A percentile compares a stretch with the other conserved stretches of the same genome.
phyloP scores from a whole-genome alignment of 768 basidiomycete species.

The Pulveroboletus sp. region DNA sequence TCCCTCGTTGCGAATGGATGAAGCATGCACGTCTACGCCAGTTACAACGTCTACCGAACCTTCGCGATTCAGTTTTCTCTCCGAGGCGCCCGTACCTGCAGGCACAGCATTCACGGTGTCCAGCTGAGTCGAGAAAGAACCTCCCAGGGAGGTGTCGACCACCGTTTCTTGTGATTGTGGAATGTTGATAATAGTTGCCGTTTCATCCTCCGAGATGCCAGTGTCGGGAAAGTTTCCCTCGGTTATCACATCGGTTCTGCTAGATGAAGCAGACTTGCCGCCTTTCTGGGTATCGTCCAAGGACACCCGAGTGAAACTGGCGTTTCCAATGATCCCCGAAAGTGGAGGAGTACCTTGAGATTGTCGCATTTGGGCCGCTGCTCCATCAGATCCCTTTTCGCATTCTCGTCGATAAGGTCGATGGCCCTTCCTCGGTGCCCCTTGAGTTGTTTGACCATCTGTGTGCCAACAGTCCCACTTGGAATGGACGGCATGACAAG shows the following conservation, averaged over 20 bases:
- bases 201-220: neutral
- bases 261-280: neutral
- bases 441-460: conserved; percentile 6
- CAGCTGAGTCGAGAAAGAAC: neutral
- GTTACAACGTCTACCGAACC: neutral
- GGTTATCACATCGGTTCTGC: neutral
- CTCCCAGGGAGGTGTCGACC: neutral
- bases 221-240: neutral
- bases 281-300: neutral
- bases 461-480: neutral
- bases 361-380: conserved; percentile 29
- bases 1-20: conserved; percentile 15
- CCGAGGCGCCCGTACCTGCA: neutral
- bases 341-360: conserved; percentile 23
- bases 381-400: conserved; percentile 24
- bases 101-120: neutral
- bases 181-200: neutral
- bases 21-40: neutral
- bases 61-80: neutral
- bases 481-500: conserved; percentile 3
- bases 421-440: conserved; percentile 13
- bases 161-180: conserved; percentile 3
- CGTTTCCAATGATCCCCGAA: conserved; percentile 6
- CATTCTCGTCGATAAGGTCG: conserved; percentile 18
- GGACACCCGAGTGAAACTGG: neutral